Base-by-base conservation (phyloP, 1,139 yeast species). In the Geotrichum klebahnii region DNA sequence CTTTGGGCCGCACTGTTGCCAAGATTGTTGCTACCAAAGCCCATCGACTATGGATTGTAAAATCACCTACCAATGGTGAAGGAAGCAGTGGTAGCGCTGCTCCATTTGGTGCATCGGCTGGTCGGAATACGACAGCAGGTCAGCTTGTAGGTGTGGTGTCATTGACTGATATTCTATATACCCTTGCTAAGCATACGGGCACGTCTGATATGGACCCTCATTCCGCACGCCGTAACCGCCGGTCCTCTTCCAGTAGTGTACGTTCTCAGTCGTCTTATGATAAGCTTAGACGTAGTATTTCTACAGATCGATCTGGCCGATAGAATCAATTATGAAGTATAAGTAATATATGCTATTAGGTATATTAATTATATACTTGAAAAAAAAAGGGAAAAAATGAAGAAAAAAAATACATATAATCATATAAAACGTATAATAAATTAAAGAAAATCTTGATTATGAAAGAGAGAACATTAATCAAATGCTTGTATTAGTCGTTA, bases 11-110 rank as follows among this genome's bases (percentile, higher is more conserved):
- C 66, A 89, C 94, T 8, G 77, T 92, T 61, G 97, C 97, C 44
- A 92, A 92, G 67, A 75, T 92, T 60, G 97, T 92, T 23, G 97
- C 97, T 8, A 92, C 97, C 3, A 83, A 83, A 66, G 80, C 96
- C 12, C 97, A 92, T 69, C 78, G 97, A 66, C 73, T 89, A 58
- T 90, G 97, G 97, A 82, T 90, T 52, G 96, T 88, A 20, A 90
- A 85, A 61, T 80, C 56, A 26, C 35, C 43, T 42, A 32, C 40
- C 48, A 17, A 47, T 34, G 48, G 37, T 31, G 19, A 52, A 24
- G 20, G 49, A 57, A 31, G 17, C 16, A 16, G 17, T 19, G 20
- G 33, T 16, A 17, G 43, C 4, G 51, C 62, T 5, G 56, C 61
- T 22, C 51, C 61, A 8, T 34, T 54, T 19, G 46, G 61, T 1